phyloP scores from a whole-genome alignment of 495 filamentous ascomycete genomes.

The Cercophora samala region DNA sequence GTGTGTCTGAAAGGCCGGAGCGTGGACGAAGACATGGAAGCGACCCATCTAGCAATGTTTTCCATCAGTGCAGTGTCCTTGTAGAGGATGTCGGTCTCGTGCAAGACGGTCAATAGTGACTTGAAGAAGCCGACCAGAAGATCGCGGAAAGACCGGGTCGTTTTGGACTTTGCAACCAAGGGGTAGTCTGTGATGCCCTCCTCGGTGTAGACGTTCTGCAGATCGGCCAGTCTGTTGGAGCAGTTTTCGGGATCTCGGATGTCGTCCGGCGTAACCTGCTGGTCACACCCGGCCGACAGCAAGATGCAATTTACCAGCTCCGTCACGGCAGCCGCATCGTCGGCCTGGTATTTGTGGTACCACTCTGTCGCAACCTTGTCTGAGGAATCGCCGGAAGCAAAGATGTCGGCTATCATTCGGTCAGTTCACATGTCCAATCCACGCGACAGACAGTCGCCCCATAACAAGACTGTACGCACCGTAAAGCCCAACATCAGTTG shows the following conservation, averaged over 20 bases:
- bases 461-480: slow-evolving; percentile 47
- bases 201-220: slow-evolving; percentile 77
- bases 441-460: slow-evolving; percentile 2
- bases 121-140: slow-evolving; percentile 74
- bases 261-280: slow-evolving; percentile 69
- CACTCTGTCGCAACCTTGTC: slow-evolving; percentile 80
- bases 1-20: slow-evolving; percentile 92
- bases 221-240: slow-evolving; percentile 62
- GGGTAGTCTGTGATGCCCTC: slow-evolving; percentile 86
- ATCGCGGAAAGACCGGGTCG: slow-evolving; percentile 67
- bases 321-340: slow-evolving; percentile 65
- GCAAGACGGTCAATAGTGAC: slow-evolving; percentile 66
- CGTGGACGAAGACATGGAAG: slow-evolving; percentile 75
- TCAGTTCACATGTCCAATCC: slow-evolving; percentile 21
- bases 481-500: slow-evolving; percentile 68
- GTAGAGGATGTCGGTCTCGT: slow-evolving; percentile 72
- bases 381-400: slow-evolving; percentile 62
- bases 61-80: slow-evolving; percentile 71
- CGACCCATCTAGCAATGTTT: slow-evolving; percentile 81
- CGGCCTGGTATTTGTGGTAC: slow-evolving; percentile 67
- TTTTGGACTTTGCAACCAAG: slow-evolving; percentile 75
- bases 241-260: slow-evolving; percentile 82
- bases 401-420: slow-evolving; percentile 64
- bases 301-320: slow-evolving; percentile 89
- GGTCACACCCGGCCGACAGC: slow-evolving; percentile 73